Conservation (phyloP, 495 filamentous ascomycete genomes). For the Parachaetomium inaequale region DNA sequence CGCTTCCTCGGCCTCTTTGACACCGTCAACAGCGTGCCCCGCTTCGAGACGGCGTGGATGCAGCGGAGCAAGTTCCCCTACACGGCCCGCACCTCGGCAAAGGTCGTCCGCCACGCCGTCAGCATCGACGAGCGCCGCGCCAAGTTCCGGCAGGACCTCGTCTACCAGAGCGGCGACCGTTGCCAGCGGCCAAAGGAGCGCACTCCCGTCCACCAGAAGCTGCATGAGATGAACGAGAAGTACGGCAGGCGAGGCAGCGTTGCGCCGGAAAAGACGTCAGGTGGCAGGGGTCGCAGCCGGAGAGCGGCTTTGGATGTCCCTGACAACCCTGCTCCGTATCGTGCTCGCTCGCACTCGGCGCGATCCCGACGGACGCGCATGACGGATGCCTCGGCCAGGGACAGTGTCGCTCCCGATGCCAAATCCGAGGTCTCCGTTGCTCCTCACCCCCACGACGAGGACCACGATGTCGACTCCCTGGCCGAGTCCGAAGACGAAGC, state of each 20-base stretch:
- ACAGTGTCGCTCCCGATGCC: slow-evolving; percentile 16
- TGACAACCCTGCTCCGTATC: slow-evolving; percentile 38
- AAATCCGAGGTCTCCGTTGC: slow-evolving; percentile 27
- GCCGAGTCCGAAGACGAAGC: slow-evolving; percentile 54
- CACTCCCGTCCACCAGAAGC: slow-evolving; percentile 36
- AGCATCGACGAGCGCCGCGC: slow-evolving; percentile 75
- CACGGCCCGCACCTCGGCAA: slow-evolving; percentile 72
- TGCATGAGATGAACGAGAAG: slow-evolving; percentile 41
- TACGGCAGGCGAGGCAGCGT: slow-evolving; percentile 26
- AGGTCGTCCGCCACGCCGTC: slow-evolving; percentile 67
- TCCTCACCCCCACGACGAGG: slow-evolving; percentile 29
- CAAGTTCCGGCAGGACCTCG: slow-evolving; percentile 65
- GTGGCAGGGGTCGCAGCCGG: slow-evolving; percentile 21
- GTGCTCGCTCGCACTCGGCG: slow-evolving; percentile 42
- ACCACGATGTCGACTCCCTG: slow-evolving; percentile 35
- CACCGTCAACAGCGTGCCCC: slow-evolving; percentile 77
- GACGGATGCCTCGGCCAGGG: slow-evolving; percentile 12
- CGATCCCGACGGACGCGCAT: slow-evolving; percentile 14
- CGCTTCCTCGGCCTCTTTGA: slow-evolving; percentile 68
- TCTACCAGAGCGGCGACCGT: slow-evolving; percentile 53
- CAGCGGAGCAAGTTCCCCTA: slow-evolving; percentile 78
- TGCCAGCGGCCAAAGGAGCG: slow-evolving; percentile 35
- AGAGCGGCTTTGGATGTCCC: slow-evolving; percentile 18
- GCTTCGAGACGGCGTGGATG: slow-evolving; percentile 84
- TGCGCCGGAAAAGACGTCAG: background rate